Base-by-base conservation (phyloP, 2,329 filamentous ascomycete genomes). In the Chaetomium olivaceum region DNA sequence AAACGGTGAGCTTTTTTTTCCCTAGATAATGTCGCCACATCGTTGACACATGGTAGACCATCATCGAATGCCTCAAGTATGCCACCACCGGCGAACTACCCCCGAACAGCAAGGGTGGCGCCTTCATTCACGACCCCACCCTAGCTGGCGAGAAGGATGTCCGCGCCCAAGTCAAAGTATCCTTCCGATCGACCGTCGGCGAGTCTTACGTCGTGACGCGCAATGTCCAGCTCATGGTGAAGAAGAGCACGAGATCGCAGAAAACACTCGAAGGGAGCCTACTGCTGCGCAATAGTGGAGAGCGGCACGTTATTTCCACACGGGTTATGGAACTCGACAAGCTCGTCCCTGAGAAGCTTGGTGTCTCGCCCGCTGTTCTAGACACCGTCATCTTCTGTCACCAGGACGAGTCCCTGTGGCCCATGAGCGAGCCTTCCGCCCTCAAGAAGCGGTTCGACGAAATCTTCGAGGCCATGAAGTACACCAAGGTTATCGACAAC, bases 41-140 rank as follows among this genome's bases (percentile, higher is more conserved):
- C 50, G 46, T 65, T 57, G 27, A 52, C 56, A 12, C 16, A 25
- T 36, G 9, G 2, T 29, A 75, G 71, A 98, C 95, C 65, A 97
- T 99, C 75, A 99, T 99, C 78, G 95, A 99, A 78, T 96, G 93
- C 76, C 90, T 99, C 74, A 97, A 97, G 76, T 99, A 97, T 87
- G 93, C 92, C 61, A 97, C 96, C 21, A 97, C 93, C 8, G 96
- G 95, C 64, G 91, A 96, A 74, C 85, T 96, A 57, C 95, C 95
- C 1, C 92, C 95, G 36, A 97, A 97, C 81, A 93, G 89, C 80
- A 91, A 89, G 71, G 90, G 91, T 31, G 93, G 93, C 36, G 93
- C 94, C 58, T 99, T 98, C 76, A 92, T 99, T 69, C 94, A 99
- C 76, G 95, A 99, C 73, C 95, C 95, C n/a, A 95, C 95, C 85